A percentile compares a stretch with the other conserved stretches of the same genome.
Evolutionary conservation across 2,329 filamentous ascomycete species (phyloP).

Genomic region (Tricladium varicosporioides): DNA sequence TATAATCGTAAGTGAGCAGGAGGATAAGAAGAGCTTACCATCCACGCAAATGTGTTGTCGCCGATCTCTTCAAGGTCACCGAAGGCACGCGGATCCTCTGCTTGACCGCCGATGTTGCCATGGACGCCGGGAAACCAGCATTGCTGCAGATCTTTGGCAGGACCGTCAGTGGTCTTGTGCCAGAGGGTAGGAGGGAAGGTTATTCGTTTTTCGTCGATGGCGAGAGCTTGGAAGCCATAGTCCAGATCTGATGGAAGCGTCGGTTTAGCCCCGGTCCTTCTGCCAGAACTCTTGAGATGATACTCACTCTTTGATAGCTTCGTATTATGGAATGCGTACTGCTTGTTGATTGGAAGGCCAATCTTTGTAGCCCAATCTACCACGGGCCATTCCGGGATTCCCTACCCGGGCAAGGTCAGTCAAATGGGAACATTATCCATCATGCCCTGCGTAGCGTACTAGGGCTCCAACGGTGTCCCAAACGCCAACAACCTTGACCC

Average conservation of each 20-base stretch:
- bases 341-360: not conserved
- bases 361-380: not conserved
- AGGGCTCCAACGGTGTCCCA: not conserved
- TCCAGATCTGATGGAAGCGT: constrained; percentile 32
- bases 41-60: too few relatives aligned
- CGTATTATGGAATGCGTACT: not conserved
- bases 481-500: not conserved
- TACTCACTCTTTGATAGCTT: not conserved
- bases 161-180: constrained; percentile 23
- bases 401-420: too few relatives aligned
- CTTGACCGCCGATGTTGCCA: constrained; percentile 2
- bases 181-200: constrained; percentile 36
- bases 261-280: not conserved
- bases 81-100: too few relatives aligned
- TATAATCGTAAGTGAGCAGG: too few relatives aligned
- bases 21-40: too few relatives aligned
- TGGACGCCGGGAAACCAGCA: constrained; percentile 9
- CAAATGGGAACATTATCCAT: too few relatives aligned
- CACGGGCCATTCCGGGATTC: not conserved
- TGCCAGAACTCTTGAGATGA: not conserved
- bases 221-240: constrained; percentile 46
- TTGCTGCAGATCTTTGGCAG: not conserved
- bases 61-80: too few relatives aligned
- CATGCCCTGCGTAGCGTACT: too few relatives aligned
- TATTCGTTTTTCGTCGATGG: constrained; percentile 43